Evolutionary conservation across 805 yeast genomes (phyloP), one percentile per base, ranked within the genome.

Genomic region (Nakazawaea anatomiae): DNA sequence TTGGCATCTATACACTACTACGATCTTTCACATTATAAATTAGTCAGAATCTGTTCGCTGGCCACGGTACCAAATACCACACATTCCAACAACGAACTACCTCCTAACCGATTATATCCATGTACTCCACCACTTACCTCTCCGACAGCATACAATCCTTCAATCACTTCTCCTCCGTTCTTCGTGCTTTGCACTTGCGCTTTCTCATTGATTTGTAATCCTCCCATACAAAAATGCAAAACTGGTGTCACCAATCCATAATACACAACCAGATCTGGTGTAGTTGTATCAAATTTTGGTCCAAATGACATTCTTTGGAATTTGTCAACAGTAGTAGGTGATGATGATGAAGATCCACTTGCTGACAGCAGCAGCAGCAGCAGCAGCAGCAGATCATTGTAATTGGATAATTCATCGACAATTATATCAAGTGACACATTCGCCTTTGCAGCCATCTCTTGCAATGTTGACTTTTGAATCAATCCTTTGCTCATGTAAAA

Each of bases 121-220:
- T 83, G 88, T 5, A 83, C 77, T 41, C 87, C 89, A 14, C 87
- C 88, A 48, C 83, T 76, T n/a, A 80, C 77, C 60, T 83, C 89
- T 18, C 89, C 89, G n/a, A 79, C 80, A 0, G 87, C 87, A 60
- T 71, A 82, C 6, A 83, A 58, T 10, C 83, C 82, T 1, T 64
- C 57, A 1, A 76, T 65, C 6, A 71, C 56, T 7, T 29, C 29
- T 3, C 32, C 42, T 4, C 42, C 35, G 11, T 11, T 32, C 35
- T 32, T 6, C 9, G 34, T 27, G 14, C 31, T n/a, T 5, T 74
- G 45, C 1, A 79, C 80, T 51, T 73, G 73, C 0, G 78, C 67
- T 41, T 70, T 59, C 28, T 70, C 75, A 28, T 46, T 45, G 14
- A 51, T 51, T 31, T 42, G 18, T 34, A 51, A 36, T 4, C 53